Percentiles rank a stretch among this genome's conserved stretches.
Evolutionary conservation across 805 yeast species (phyloP).

Genomic region (Komagataella pastoris): DNA sequence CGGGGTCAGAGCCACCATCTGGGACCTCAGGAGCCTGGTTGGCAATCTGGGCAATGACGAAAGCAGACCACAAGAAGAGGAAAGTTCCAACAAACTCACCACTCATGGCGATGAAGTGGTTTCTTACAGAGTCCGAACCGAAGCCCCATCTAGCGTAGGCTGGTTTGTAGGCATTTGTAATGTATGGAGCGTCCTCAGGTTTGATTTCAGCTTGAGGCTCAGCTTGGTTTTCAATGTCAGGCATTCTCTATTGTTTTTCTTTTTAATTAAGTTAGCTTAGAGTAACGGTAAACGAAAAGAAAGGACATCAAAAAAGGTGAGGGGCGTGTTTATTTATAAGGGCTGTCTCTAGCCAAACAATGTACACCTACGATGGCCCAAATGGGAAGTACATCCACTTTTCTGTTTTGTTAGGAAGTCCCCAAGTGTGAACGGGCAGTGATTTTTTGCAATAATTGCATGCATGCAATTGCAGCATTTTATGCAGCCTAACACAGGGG

Average conservation of each 20-base stretch:
- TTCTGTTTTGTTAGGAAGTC: not conserved
- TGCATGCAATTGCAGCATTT: not conserved
- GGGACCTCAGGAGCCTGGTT: constrained; percentile 23
- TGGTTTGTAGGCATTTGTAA: constrained; percentile 21
- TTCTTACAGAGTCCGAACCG: constrained; percentile 29
- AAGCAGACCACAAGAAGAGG: constrained; percentile 72
- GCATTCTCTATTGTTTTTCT: not conserved
- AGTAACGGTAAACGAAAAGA: not conserved
- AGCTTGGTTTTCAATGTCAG: not conserved
- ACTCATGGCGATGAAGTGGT: constrained; percentile 52
- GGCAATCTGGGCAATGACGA: constrained; percentile 73
- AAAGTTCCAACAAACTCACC: constrained; percentile 86
- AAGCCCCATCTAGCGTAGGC: constrained; percentile 22
- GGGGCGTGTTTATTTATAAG: not conserved
- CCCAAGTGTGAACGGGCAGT: not conserved
- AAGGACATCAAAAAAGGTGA: not conserved
- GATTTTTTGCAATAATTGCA: not conserved
- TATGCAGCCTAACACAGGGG: not conserved
- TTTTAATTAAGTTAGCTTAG: not conserved
- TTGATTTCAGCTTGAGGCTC: constrained; percentile 23
- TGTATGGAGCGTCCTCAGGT: constrained; percentile 11
- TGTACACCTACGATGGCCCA: not conserved
- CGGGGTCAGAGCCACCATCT: constrained; percentile 30
- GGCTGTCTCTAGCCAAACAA: not conserved
- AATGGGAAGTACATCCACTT: not conserved